Evolutionary conservation across 1,139 yeast species (phyloP).

Genomic region (Debaryomyces nepalensis): DNA sequence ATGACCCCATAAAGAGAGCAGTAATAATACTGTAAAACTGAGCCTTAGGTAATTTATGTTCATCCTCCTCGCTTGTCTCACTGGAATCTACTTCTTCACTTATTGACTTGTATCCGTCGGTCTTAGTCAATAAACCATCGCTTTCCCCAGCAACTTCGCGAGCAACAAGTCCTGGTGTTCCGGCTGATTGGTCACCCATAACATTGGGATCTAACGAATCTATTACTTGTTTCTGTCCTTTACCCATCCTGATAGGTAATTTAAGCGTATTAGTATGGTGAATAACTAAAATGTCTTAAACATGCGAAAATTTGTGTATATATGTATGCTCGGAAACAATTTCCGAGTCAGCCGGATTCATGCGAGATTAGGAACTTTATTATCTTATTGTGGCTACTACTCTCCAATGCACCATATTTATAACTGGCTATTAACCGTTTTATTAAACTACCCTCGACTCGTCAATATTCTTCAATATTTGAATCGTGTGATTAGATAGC

Average conservation of each 20-base stretch:
- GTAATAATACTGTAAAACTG: conserved; percentile 38
- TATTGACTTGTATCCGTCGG: conserved; percentile 14
- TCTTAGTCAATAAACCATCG: conserved; percentile 26
- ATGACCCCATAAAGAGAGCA: conserved; percentile 43
- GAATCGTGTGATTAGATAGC: too few species aligned
- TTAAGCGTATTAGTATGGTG: background rate
- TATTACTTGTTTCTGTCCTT: conserved; percentile 12
- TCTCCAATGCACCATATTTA: too few species aligned
- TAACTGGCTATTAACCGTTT: too few species aligned
- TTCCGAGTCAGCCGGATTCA: background rate
- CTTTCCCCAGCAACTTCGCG: conserved; percentile 52
- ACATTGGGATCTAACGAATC: conserved; percentile 34
- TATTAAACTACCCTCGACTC: too few species aligned
- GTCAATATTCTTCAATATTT: too few species aligned
- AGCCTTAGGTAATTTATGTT: conserved; percentile 38
- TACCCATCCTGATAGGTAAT: conserved; percentile 1
- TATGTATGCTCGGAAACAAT: background rate
- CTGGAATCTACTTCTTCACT: conserved; percentile 13
- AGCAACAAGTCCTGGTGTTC: conserved; percentile 52
- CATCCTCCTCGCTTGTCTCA: conserved; percentile 24
- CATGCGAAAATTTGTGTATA: background rate
- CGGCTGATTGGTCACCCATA: conserved; percentile 44
- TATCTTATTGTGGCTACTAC: too few species aligned
- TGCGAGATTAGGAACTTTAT: too few species aligned
- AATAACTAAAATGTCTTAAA: background rate